phyloP scores from a whole-genome alignment of 1,139 yeast genomes.

The Arxiozyma slooffiae region DNA sequence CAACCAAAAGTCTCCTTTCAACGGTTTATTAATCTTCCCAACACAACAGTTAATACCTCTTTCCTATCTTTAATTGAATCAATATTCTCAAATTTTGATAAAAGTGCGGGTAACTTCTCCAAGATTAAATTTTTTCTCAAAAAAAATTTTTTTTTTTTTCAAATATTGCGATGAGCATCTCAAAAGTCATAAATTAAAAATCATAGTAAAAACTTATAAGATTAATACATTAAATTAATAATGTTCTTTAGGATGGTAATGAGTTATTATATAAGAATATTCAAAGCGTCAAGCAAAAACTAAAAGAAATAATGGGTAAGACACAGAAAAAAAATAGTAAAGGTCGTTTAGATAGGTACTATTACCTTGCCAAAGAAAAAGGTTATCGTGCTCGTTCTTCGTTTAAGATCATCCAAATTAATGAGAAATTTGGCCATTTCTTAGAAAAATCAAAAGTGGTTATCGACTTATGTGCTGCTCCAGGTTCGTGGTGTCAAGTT shows the following conservation, averaged over 20 bases:
- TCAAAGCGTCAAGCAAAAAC: not conserved
- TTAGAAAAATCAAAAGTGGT: conserved; percentile 94
- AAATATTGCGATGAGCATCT: conserved; percentile 11
- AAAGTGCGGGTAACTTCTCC: not conserved
- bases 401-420: conserved; percentile 86
- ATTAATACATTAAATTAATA: not conserved
- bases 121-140: conserved; percentile 1
- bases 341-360: conserved; percentile 98
- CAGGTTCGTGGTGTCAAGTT: conserved; percentile 99
- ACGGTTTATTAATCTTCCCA: not conserved
- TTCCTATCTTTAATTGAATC: not conserved
- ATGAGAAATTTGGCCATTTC: conserved; percentile 93
- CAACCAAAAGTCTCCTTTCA: not conserved
- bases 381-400: conserved; percentile 99
- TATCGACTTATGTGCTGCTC: conserved; percentile 97
- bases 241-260: not conserved
- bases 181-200: not conserved
- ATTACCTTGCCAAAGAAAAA: conserved; percentile 89
- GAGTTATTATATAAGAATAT: too few species aligned
- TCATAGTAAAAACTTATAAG: not conserved
- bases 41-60: not conserved
- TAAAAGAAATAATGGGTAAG: conserved; percentile 57
- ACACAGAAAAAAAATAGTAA: conserved; percentile 93
- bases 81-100: not conserved
- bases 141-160: too few species aligned